Conservation (phyloP, 305 asterid genomes). For the Solanum aculeatissimum region DNA sequence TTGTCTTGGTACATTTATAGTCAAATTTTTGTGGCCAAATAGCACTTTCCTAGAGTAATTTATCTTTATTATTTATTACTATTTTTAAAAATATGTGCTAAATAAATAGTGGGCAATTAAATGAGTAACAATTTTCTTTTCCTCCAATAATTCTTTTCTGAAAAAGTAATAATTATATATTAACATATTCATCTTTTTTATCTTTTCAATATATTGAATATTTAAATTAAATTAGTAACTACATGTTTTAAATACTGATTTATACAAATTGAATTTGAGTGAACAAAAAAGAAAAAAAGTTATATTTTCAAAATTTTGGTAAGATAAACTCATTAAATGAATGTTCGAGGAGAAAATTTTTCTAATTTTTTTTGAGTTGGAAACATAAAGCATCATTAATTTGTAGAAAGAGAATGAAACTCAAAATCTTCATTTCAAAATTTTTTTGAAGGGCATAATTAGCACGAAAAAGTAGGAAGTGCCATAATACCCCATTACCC, state of each 20-base stretch:
- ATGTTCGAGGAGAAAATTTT: no score
- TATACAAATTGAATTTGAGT: background rate
- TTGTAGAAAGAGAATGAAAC: background rate
- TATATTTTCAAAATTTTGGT: background rate
- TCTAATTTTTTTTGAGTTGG: background rate
- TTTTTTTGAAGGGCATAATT: background rate
- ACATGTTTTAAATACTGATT: background rate
- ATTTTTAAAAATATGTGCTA: no score
- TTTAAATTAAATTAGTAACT: background rate
- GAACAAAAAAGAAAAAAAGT: no score
- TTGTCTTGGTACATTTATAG: no score
- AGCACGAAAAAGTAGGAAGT: background rate
- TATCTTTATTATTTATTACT: no score
- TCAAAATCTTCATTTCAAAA: background rate
- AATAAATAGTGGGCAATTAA: no score
- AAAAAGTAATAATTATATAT: background rate
- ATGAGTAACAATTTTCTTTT: no score
- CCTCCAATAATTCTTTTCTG: no score
- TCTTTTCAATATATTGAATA: background rate
- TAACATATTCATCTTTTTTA: background rate
- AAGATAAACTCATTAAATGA: background rate
- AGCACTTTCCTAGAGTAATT: no score
- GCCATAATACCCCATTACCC: background rate
- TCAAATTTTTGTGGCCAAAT: no score
- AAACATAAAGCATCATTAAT: background rate